phyloP scores from a whole-genome alignment of 202 grass and related monocot genomes.

The Saccharum hybrid region DNA sequence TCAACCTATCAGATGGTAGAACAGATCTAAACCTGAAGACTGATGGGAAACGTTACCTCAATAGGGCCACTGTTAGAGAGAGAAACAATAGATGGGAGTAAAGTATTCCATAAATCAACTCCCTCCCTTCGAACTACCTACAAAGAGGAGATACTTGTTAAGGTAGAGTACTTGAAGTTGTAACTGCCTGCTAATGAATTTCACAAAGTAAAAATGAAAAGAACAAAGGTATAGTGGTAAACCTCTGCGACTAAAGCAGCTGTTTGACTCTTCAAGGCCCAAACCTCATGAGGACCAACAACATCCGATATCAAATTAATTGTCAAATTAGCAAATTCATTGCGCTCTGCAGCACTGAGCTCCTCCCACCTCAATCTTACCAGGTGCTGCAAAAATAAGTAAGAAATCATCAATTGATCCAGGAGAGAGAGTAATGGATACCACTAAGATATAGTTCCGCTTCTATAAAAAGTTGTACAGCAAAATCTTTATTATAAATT shows the following conservation, averaged over 20 bases:
- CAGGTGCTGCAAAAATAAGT: constrained; percentile 72
- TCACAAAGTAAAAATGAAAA: constrained; percentile 40
- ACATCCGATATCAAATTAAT: constrained; percentile 82
- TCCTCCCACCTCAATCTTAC: constrained; percentile 98
- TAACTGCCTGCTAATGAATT: background rate
- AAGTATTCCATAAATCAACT: constrained; percentile 75
- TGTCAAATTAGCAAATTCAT: constrained; percentile 88
- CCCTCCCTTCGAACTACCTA: constrained; percentile 98
- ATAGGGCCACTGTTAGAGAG: constrained; percentile 74
- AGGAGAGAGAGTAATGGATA: background rate
- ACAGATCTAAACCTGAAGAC: constrained; percentile 34
- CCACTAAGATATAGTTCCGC: constrained; percentile 1
- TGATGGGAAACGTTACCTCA: constrained; percentile 60
- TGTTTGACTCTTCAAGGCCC: constrained; percentile 99
- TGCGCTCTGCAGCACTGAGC: constrained; percentile 72
- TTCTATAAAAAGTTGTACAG: background rate
- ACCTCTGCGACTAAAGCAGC: constrained; percentile 97
- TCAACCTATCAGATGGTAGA: constrained; percentile 28
- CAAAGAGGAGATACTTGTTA: constrained; percentile 46
- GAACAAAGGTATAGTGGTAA: constrained; percentile 21
- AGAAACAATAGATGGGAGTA: constrained; percentile 85
- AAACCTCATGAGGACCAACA: constrained; percentile 79
- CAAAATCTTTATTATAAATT: background rate
- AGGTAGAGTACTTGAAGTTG: constrained; percentile 39
- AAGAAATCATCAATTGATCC: constrained; percentile 39